Evolutionary conservation across 2,329 filamentous ascomycete species (phyloP), one percentile per base, ranked within the genome.

Genomic region (Fusarium sp.): DNA sequence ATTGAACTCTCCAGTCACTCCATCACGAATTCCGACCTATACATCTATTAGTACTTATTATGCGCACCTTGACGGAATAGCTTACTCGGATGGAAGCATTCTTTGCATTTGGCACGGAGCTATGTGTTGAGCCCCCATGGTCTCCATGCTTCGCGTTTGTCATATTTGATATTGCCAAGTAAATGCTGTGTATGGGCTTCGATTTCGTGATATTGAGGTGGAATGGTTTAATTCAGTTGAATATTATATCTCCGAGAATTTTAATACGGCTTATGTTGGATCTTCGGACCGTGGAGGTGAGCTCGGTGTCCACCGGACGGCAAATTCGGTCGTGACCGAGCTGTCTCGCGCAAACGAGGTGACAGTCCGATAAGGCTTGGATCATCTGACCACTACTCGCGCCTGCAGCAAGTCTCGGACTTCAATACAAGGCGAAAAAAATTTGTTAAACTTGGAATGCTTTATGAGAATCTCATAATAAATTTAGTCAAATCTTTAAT

Each of bases 41-140:
- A 0, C 0, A 0, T 35, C 0, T 4, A 6, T 36, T 0, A 61
- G 15, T 16, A 14, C 1, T 2, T 9, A 0, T 9, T 0, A 12
- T 12, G 4, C 0, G 1, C 1, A 24, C 0, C 3, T 7, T 0
- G 0, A 3, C 1, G 1, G 7, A 4, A 0, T 1, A 1, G 13
- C 26, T 30, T n/a, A 61, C 63, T 1, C 9, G 20, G 26, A 68
- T 68, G 0, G 47, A 48, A 10, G 55, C 63, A 24, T 68, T 68
- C 24, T 68, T 68, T 0, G 55, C 55, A 33, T 68, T 68, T 0
- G 65, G 65, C 4, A 68, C 55, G 0, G 65, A 68, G 20, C 63
- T 61, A 18, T 68, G 65, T 1, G 65, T 68, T 6, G 65, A 68
- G 1, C 65, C 63, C 7, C 55, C 39, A 20, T 58, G n/a, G 6